Conservation (phyloP, 768 basidiomycete genomes). For the Tulasnella sp. region DNA sequence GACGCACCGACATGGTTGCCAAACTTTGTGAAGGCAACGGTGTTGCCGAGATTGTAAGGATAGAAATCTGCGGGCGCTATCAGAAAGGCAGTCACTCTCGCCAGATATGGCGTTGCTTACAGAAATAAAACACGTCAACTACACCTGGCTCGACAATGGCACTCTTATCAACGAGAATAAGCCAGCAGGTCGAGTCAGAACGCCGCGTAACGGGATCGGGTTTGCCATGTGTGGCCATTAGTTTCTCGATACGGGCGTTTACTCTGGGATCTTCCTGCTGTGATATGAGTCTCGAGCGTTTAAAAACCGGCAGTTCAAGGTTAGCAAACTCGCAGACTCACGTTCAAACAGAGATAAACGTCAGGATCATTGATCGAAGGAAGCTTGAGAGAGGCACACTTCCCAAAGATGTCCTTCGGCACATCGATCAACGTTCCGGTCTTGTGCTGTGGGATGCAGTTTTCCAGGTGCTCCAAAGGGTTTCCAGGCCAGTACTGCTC, state of each 20-base stretch:
- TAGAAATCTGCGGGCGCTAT: conserved; percentile 18
- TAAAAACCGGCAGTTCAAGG: not conserved
- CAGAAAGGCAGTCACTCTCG: not conserved
- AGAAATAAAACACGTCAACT: conserved; percentile 27
- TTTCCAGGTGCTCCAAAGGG: conserved; percentile 14
- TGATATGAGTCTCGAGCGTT: not conserved
- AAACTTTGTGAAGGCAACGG: conserved; percentile 15
- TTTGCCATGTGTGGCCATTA: conserved; percentile 21
- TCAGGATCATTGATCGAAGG: conserved; percentile 14
- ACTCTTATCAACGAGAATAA: conserved; percentile 24
- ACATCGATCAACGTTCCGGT: conserved; percentile 13
- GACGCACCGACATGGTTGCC: conserved; percentile 27
- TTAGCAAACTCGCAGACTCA: not conserved
- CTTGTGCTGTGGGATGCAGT: conserved; percentile 17
- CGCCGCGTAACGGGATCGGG: conserved; percentile 21
- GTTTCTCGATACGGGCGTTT: conserved; percentile 12
- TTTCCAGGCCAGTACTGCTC: conserved; percentile 27
- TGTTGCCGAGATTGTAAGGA: conserved; percentile 27
- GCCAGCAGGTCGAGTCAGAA: conserved; percentile 11
- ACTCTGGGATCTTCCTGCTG: conserved; percentile 25
- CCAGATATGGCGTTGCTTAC: not conserved
- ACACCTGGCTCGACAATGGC: conserved; percentile 12
- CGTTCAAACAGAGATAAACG: conserved; percentile 13
- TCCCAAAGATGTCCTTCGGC: conserved; percentile 19
- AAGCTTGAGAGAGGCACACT: not conserved